Evolutionary conservation across 2,329 filamentous ascomycete genomes (phyloP).

Genomic region (Trichoderma semiorbis): DNA sequence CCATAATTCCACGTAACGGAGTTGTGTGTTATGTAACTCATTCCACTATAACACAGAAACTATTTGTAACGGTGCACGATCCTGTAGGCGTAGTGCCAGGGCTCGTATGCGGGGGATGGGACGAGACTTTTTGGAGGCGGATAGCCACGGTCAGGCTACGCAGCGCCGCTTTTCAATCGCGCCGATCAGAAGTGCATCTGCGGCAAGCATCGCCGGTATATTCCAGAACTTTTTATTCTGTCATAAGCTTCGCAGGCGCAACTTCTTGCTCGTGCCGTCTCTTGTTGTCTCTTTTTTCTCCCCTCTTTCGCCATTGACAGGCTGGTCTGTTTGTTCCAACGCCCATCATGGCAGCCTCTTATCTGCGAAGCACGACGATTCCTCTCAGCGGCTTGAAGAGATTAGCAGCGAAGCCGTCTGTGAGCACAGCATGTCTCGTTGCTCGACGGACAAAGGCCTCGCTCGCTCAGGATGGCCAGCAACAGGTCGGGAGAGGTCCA

Average conservation of each 20-base stretch:
- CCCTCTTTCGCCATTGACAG: background rate
- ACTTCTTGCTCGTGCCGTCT: background rate
- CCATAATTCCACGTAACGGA: background rate
- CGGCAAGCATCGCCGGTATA: constrained; percentile 9
- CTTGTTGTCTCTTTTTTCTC: background rate
- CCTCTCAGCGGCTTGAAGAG: constrained; percentile 43
- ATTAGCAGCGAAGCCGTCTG: constrained; percentile 25
- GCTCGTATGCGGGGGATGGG: constrained; percentile 15
- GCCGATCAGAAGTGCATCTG: background rate
- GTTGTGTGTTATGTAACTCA: background rate
- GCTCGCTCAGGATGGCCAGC: constrained; percentile 52
- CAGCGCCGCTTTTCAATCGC: constrained; percentile 4
- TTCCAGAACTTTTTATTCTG: background rate
- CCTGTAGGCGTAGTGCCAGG: background rate
- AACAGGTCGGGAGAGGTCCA: constrained; percentile 45
- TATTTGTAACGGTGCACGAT: background rate
- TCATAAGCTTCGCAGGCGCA: constrained; percentile 7
- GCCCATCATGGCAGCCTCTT: constrained; percentile 45
- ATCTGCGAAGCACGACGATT: constrained; percentile 48
- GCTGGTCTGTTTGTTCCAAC: background rate
- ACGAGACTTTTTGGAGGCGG: constrained; percentile 16
- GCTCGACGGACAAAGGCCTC: constrained; percentile 44
- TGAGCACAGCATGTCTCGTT: constrained; percentile 25
- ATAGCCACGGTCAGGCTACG: constrained; percentile 24
- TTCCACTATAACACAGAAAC: background rate